Conservation (phyloP, 148 eudicot genomes). For the Euryodendron excelsum region DNA sequence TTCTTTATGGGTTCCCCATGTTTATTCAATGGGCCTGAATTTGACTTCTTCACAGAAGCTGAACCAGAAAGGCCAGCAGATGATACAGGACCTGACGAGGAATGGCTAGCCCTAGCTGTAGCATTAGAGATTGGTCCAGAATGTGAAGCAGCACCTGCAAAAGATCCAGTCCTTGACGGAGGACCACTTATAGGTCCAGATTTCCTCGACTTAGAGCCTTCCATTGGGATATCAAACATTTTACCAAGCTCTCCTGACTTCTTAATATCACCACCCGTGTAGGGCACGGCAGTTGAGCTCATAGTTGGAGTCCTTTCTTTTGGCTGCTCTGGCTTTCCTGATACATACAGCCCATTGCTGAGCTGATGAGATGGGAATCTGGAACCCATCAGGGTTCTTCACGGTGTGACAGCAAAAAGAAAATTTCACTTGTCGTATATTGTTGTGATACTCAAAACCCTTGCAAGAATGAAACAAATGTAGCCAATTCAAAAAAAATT, state of each 20-base stretch:
- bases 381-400: slow-evolving; percentile 66
- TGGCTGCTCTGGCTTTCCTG: slow-evolving; percentile 89
- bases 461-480: background rate
- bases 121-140: slow-evolving; percentile 79
- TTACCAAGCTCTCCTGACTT: slow-evolving; percentile 96
- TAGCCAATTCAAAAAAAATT: background rate
- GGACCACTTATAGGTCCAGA: slow-evolving; percentile 78
- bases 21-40: slow-evolving; percentile 89
- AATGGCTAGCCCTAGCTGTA: slow-evolving; percentile 45
- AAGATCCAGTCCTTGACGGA: slow-evolving; percentile 76
- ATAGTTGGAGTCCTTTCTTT: slow-evolving; percentile 91
- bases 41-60: slow-evolving; percentile 64
- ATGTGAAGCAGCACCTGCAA: slow-evolving; percentile 75
- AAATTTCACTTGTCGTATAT: background rate
- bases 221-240: slow-evolving; percentile 82
- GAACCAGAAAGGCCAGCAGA: slow-evolving; percentile 57
- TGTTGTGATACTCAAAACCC: slow-evolving; percentile 1
- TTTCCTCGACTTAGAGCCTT: slow-evolving; percentile 75
- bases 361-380: slow-evolving; percentile 89
- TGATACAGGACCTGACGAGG: slow-evolving; percentile 41
- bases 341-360: slow-evolving; percentile 91
- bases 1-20: slow-evolving; percentile 56
- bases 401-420: background rate
- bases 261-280: slow-evolving; percentile 92
- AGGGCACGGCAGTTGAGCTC: slow-evolving; percentile 91